A percentile compares a stretch with the other conserved stretches of the same genome.
These are phyloP conservation scores for Solanum chmielewskii DNA, from an alignment of 257 asterid species.

Conservation along the genomic window DNA sequence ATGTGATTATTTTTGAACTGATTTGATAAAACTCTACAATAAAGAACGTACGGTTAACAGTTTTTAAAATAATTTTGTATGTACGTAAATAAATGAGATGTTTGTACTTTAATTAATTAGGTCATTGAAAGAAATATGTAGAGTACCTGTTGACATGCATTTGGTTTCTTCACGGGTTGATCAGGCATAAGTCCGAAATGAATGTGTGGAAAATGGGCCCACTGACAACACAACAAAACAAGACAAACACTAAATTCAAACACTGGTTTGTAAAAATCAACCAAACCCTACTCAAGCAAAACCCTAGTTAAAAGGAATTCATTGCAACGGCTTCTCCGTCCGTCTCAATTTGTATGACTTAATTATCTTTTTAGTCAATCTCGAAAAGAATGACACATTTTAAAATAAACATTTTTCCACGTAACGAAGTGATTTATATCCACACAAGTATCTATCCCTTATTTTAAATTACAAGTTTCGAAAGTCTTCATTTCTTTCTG, in stretches of 20 bases:
- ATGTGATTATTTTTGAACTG: background rate
- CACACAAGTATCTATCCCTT: too few species aligned
- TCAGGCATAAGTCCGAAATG: constrained; percentile 99
- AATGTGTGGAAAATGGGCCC: constrained; percentile 99
- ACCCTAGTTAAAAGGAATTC: constrained; percentile 3
- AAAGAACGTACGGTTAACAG: background rate
- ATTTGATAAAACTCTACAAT: background rate
- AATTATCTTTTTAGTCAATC: too few species aligned
- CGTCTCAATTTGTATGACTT: fast-evolving
- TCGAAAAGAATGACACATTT: fast-evolving
- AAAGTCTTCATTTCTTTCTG: too few species aligned
- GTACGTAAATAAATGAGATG: background rate
- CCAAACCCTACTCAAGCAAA: constrained; percentile 2
- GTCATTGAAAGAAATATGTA: background rate
- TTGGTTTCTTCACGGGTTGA: constrained; percentile 98
- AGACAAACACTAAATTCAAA: background rate
- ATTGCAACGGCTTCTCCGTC: too few species aligned
- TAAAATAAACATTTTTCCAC: too few species aligned
- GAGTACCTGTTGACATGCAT: constrained; percentile 88
- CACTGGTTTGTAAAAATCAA: background rate
- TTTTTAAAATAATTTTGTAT: background rate
- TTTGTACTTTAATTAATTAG: background rate
- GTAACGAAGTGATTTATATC: too few species aligned
- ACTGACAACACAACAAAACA: constrained; percentile 33
- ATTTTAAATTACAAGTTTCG: too few species aligned